Base-by-base conservation (phyloP, 2,329 filamentous ascomycete genomes). In the Calonectria fujianensis region DNA sequence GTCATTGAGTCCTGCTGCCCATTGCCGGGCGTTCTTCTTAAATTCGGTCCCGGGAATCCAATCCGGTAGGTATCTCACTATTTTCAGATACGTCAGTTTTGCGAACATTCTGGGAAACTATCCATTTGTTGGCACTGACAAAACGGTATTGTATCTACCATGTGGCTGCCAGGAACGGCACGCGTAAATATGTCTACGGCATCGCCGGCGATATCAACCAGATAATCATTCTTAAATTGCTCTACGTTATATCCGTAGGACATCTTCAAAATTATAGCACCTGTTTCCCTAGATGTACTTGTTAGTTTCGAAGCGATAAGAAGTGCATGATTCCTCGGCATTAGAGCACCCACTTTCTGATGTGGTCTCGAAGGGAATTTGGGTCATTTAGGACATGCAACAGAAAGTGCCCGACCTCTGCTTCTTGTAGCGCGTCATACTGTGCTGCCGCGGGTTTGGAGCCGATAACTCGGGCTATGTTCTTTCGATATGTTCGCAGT, bases 391-490 rank as follows among this genome's bases (percentile, higher is more conserved):
- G 78, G 0, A 88, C 3, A n/a, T 78, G 75, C 0, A 78, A 24
- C 0, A 79, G 29, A n/a, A 79, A 79, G 27, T 77, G 77, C 0
- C 69, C 72, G 9, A 77, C 75, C 72, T 90, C 88, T 1, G 81
- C 78, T 52, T 90, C 86, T 72, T 90, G 87, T 0, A 88, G 45
- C 0, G 73, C 39, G 45, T 87, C 80, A 72, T 87, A 89, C 27
- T 85, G 84, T 1, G 84, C 74, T 0, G 86, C 83, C 0, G 83
- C 76, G 0, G 76, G 70, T 45, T 86, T 86, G 0, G 87, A 86
- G 0, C 89, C 89, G 8, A 91, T 81, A 16, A 87, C 82, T n/a
- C 84, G 83, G 32, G 84, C 82, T 51, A 88, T 84, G 13, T 86
- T 83, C 78, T 87, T 90, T 14, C 89, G 87, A 61, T 88, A 84